Evolutionary conservation across 176 grass and related monocot species (phyloP), one percentile per base, ranked within the genome.

Genomic region (Paspalum notatum): DNA sequence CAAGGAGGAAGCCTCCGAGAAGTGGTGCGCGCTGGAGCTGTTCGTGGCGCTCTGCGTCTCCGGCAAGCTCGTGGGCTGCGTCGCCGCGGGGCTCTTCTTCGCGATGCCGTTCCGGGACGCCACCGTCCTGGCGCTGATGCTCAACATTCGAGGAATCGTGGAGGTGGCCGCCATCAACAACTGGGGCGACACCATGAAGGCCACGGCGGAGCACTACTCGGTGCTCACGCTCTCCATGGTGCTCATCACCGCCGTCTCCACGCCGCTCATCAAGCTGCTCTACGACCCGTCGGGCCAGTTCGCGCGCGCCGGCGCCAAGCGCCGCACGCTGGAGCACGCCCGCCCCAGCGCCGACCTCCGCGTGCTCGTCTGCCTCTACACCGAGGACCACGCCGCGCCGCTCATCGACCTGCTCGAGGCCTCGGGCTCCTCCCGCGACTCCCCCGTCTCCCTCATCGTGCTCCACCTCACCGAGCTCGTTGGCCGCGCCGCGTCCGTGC

Each of bases 131-230:
- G 94, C 86, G 7, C 84, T 97, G 9, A 97, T 93, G 76, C 72
- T 93, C 66, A 93, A 93, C 80, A 81, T 91, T 60, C 83, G 77
- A 1, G 94, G 91, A 18, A 91, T 97, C 74, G 82, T 97, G 48
- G 86, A 97, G 87, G 81, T 97, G 71, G 84, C 88, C 0, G 76
- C 87, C 65, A 93, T 97, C 64, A 93, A 91, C 70, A 91, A 91
- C 75, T 97, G 84, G 91, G 94, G 86, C 3, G 86, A 89, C 73
- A 55, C 66, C 24, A 89, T 93, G 90, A 87, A 80, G 78, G 65
- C 78, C 5, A 80, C 51, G 1, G 48, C 62, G 14, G 62, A 80
- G 78, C 78, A 80, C 51, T 68, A 57, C 78, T 20, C 38, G 1
- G 22, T 21, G 6, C 62, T 79, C 0, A 79, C 62, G 0, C 0